Evolutionary conservation across 371 early-diverging fungal genomes (phyloP).

Genomic region (Saksenaea oblongispora): DNA sequence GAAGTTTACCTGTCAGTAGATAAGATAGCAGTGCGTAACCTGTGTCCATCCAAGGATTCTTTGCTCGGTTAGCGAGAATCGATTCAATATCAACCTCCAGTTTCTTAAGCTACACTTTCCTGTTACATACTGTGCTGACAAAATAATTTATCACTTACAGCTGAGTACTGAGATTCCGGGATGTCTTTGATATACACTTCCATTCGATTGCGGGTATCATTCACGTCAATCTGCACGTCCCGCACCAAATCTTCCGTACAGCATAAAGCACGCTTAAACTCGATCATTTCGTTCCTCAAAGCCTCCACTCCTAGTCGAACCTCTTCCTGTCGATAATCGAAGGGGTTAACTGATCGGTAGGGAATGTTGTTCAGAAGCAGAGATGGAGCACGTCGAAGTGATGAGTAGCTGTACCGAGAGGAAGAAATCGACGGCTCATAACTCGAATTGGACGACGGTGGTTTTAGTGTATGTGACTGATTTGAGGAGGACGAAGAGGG

Average conservation of each 20-base stretch:
- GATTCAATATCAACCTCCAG: conserved; percentile 48
- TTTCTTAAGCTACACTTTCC: conserved; percentile 35
- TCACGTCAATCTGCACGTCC: conserved; percentile 39
- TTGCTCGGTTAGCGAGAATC: conserved; percentile 47
- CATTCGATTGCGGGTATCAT: conserved; percentile 33
- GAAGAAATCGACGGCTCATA: background rate
- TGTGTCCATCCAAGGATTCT: conserved; percentile 52
- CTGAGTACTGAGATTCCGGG: conserved; percentile 44
- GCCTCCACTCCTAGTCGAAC: conserved; percentile 20
- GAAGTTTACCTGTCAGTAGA: conserved; percentile 37
- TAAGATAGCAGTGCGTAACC: conserved; percentile 50
- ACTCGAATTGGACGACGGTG: background rate
- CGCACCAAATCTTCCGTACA: conserved; percentile 37
- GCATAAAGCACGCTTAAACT: conserved; percentile 25
- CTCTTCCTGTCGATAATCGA: conserved; percentile 31
- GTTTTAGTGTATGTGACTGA: background rate
- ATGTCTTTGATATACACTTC: conserved; percentile 44
- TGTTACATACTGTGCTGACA: background rate
- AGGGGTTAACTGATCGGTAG: conserved; percentile 21
- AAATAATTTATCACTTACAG: conserved; percentile 23
- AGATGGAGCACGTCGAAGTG: conserved; percentile 15
- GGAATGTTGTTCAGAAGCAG: conserved; percentile 22
- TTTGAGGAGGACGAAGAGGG: conserved; percentile 8
- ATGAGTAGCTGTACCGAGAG: conserved; percentile 4
- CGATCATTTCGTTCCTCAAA: conserved; percentile 21